These are phyloP conservation scores for Aegilops bicornis DNA, from an alignment of 176 grass and related monocot genomes.

Conservation along the genomic window DNA sequence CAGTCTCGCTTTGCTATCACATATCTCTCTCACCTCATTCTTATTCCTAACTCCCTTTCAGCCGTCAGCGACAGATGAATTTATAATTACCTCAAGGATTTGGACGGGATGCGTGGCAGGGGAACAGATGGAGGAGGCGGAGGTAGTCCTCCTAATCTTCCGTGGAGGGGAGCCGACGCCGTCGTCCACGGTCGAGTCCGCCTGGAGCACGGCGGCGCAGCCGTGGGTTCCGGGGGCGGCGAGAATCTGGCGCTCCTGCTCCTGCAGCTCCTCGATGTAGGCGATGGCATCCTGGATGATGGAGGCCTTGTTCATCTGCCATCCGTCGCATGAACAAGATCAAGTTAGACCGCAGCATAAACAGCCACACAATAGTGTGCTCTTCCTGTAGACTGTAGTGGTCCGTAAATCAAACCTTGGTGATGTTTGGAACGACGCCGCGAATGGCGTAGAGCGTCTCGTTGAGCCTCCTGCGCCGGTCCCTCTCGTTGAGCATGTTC, in stretches of 20 bases:
- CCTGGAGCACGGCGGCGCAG: neutral
- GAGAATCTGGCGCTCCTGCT: slow-evolving; percentile 46
- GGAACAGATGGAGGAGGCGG: neutral
- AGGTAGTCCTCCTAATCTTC: slow-evolving; percentile 14
- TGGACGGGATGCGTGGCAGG: neutral
- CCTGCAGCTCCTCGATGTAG: slow-evolving; percentile 62
- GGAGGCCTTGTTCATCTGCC: slow-evolving; percentile 72
- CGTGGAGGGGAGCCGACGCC: neutral
- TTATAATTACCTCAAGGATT: slow-evolving; percentile 41
- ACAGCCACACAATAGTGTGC: too few species aligned
- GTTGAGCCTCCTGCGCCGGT: slow-evolving; percentile 44
- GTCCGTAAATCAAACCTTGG: neutral
- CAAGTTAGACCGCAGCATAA: too few species aligned
- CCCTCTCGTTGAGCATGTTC: slow-evolving; percentile 39
- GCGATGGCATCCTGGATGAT: slow-evolving; percentile 55
- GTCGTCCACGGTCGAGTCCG: too few species aligned
- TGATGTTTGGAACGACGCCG: slow-evolving; percentile 57
- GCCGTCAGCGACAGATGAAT: too few species aligned
- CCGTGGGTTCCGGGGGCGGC: slow-evolving; percentile 21
- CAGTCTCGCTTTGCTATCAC: too few species aligned
- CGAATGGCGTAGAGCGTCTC: slow-evolving; percentile 51
- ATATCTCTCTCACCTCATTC: too few species aligned
- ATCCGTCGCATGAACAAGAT: too few species aligned
- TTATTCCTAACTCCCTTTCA: too few species aligned
- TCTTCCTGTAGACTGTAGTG: neutral